Base-by-base conservation (phyloP, 2,329 filamentous ascomycete genomes). In the Parascedosporium putredinis region DNA sequence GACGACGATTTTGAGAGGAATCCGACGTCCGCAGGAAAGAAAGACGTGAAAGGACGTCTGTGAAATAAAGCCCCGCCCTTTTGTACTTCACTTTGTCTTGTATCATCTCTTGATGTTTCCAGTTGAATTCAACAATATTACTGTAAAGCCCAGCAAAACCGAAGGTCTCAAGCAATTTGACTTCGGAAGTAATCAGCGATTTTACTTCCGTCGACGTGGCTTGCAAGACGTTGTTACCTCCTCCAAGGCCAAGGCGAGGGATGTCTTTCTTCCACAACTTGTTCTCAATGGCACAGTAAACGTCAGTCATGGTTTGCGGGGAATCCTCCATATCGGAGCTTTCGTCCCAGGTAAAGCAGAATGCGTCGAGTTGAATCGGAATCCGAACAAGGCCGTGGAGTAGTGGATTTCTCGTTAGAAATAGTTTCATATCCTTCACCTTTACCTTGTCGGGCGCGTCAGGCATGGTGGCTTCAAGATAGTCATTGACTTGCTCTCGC, bases 1-100 rank as follows among this genome's bases (percentile, higher is more conserved):
- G 9, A 3, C 5, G 5, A 2, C 10, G 14, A 22, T 44, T 5
- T 16, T 25, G 14, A n/a, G n/a, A 47, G 2, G 36, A n/a, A 25
- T 52, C 51, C n/a, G 51, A 52, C 4, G 43, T 52, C 3, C 34
- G 42, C 27, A 47, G 20, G 20, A 47, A 47, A 7, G 45, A 47
- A n/a, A 47, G 45, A 14, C 7, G 24, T 9, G 45, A 14, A 20
- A 47, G 24, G 20, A n/a, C 27, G n/a, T 18, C n/a, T n/a, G 43
- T 45, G 4, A 16, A 45, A 18, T 5, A 31, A 45, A 8, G n/a
- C n/a, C n/a, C n/a, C n/a, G n/a, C n/a, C n/a, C n/a, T n/a, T n/a
- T n/a, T n/a, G n/a, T n/a, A n/a, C n/a, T n/a, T n/a, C n/a, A n/a
- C n/a, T n/a, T n/a, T n/a, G n/a, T n/a, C n/a, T n/a, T n/a, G n/a